Evolutionary conservation across 257 asterid genomes (phyloP).

Genomic region (Plectranthus barbatus): DNA sequence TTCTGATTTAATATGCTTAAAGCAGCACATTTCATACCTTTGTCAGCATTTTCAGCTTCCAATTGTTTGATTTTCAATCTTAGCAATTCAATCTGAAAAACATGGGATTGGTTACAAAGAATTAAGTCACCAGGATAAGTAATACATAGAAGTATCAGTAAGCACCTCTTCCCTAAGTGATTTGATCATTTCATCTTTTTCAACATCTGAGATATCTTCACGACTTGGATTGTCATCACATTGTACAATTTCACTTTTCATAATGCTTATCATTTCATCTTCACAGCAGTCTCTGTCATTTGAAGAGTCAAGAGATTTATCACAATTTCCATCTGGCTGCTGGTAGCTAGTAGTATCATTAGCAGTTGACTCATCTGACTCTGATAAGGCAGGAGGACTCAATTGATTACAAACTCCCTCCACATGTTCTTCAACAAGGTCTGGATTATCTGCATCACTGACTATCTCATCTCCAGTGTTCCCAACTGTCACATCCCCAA

Average conservation of each 20-base stretch:
- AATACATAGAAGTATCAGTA: constrained; percentile 1
- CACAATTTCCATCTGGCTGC: constrained; percentile 28
- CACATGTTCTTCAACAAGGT: constrained; percentile 27
- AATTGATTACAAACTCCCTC: constrained; percentile 38
- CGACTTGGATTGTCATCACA: constrained; percentile 26
- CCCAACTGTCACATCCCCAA: constrained; percentile 24
- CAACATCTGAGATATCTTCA: constrained; percentile 24
- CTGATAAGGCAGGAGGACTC: constrained; percentile 57
- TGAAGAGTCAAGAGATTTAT: constrained; percentile 19
- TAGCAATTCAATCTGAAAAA: constrained; percentile 56
- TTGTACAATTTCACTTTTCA: constrained; percentile 28
- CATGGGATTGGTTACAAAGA: constrained; percentile 13
- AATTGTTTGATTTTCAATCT: constrained; percentile 48
- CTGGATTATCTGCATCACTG: constrained; percentile 21
- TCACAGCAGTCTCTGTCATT: constrained; percentile 11
- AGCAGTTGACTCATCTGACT: constrained; percentile 45
- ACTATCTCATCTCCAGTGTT: constrained; percentile 25
- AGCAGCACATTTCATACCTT: constrained; percentile 32
- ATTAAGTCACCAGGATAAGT: not conserved
- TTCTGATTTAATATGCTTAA: not conserved
- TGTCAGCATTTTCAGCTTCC: constrained; percentile 32
- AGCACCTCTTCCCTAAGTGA: constrained; percentile 66
- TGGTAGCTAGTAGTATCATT: constrained; percentile 24
- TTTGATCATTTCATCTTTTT: constrained; percentile 39
- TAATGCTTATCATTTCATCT: constrained; percentile 16